Conservation (phyloP, 768 basidiomycete genomes). For the Suillus alpinus region DNA sequence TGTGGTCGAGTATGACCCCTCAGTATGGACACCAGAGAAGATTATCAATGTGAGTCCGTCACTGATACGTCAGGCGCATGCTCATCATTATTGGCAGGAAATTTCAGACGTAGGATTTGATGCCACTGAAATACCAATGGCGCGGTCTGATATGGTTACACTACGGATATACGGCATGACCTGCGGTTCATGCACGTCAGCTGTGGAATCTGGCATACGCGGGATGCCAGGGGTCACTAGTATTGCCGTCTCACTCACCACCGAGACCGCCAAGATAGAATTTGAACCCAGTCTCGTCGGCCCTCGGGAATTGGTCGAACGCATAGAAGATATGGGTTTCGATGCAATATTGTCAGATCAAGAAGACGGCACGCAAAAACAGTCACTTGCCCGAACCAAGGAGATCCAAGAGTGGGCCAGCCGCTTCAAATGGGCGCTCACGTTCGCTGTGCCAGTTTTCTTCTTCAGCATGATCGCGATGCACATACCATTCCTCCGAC, state of each 20-base stretch:
- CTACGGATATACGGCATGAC: slow-evolving; percentile 92
- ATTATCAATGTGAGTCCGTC: slow-evolving; percentile 56
- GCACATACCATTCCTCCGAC: slow-evolving; percentile 57
- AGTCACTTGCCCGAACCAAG: slow-evolving; percentile 82
- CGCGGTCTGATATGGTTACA: slow-evolving; percentile 63
- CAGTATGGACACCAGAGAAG: slow-evolving; percentile 76
- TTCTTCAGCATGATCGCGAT: slow-evolving; percentile 84
- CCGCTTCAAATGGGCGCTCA: slow-evolving; percentile 69
- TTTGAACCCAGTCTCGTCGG: slow-evolving; percentile 74
- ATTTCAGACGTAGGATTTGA: slow-evolving; percentile 93
- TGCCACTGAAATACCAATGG: slow-evolving; percentile 69
- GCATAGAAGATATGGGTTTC: slow-evolving; percentile 85
- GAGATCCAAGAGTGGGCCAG: slow-evolving; percentile 89
- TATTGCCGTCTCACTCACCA: slow-evolving; percentile 72
- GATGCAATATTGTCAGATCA: slow-evolving; percentile 84
- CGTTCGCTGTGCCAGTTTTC: slow-evolving; percentile 93
- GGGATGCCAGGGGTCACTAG: slow-evolving; percentile 69
- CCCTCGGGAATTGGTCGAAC: slow-evolving; percentile 85
- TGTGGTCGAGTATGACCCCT: slow-evolving; percentile 84
- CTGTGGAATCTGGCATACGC: slow-evolving; percentile 69
- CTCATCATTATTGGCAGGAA: slow-evolving; percentile 50
- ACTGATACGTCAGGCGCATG: neutral
- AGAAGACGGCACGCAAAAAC: slow-evolving; percentile 78
- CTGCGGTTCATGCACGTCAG: slow-evolving; percentile 75
- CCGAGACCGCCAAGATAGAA: slow-evolving; percentile 69